Base-by-base conservation (phyloP, 164 flowering plant species). In the Vitis cinerea region DNA sequence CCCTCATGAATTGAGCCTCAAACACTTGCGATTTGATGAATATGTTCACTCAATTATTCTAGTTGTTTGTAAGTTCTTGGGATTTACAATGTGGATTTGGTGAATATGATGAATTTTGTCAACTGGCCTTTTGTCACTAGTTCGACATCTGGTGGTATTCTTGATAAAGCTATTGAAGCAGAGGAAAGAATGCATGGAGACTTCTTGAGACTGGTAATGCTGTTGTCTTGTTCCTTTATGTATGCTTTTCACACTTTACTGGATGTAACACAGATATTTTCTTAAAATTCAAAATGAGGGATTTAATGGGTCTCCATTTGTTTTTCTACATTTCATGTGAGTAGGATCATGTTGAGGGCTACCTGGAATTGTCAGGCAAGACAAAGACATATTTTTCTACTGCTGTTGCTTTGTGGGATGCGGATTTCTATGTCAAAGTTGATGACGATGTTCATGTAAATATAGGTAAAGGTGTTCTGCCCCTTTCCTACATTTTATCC, bases 391-490 rank as follows among this genome's bases (percentile, higher is more conserved):
- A 86, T 72, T 90, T 90, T 78, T 61, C 85, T 23, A 87, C 92
- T 60, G 93, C 88, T 77, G 81, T 87, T 79, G 59, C 82, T 29
- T 61, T 80, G 64, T 90, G 93, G 93, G 93, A 86, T 80, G 90
- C 91, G 23, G 93, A 90, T 9, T 90, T 87, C 75, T 87, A 88
- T 65, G 72, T 90, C 79, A 90, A 90, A 81, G 96, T 88, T 29
- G 96, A 90, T 66, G 93, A 90, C 71, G 96, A 90, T 72, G 81
- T 88, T 69, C 93, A 88, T 72, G 87, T 88, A 15, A 90, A 90
- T 71, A 72, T 88, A 72, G 96, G 96, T 90, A 71, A 74, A 54
- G 16, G 14, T 14, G 59, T 59, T 14, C 58, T 31, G 14, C 9
- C 0, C 1, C 5, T 10, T 52, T 50, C 58, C 47, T 16, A 14